Evolutionary conservation across 2,329 filamentous ascomycete species (phyloP).

Genomic region (Fusarium succisae): DNA sequence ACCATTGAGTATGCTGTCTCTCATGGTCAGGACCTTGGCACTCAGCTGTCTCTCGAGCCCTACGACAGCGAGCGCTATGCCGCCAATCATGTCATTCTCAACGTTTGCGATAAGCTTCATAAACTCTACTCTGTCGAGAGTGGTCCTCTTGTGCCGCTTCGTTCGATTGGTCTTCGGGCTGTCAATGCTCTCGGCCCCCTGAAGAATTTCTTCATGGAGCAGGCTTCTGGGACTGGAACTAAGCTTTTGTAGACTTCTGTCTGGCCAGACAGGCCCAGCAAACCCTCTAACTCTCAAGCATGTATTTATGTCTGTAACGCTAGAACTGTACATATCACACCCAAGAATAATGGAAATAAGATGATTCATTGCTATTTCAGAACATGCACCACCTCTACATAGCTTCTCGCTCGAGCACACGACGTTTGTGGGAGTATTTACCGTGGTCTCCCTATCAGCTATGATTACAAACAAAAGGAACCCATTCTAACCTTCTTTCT

Average conservation of each 20-base stretch:
- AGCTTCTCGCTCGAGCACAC: constrained; percentile 42
- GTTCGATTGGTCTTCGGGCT: constrained; percentile 78
- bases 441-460: constrained; percentile 49
- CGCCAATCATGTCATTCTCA: constrained; percentile 81
- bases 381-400: constrained; percentile 39
- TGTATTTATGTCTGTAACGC: constrained; percentile 29
- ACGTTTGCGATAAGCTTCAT: constrained; percentile 88
- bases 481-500: constrained; percentile 46
- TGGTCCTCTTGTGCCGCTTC: constrained; percentile 81
- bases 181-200: constrained; percentile 79
- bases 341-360: constrained; percentile 17
- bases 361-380: constrained; percentile 41
- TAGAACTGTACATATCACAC: constrained; percentile 25
- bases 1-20: constrained; percentile 79
- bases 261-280: neutral
- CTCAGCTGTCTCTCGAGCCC: constrained; percentile 77
- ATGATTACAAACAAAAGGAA: constrained; percentile 54
- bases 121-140: constrained; percentile 86
- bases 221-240: constrained; percentile 65
- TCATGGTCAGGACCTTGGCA: constrained; percentile 89
- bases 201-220: constrained; percentile 88
- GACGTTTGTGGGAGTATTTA: constrained; percentile 50
- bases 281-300: neutral
- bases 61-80: constrained; percentile 86
- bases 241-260: constrained; percentile 51